Conservation (phyloP, 805 yeast genomes). For the Saturnispora quitensis region DNA sequence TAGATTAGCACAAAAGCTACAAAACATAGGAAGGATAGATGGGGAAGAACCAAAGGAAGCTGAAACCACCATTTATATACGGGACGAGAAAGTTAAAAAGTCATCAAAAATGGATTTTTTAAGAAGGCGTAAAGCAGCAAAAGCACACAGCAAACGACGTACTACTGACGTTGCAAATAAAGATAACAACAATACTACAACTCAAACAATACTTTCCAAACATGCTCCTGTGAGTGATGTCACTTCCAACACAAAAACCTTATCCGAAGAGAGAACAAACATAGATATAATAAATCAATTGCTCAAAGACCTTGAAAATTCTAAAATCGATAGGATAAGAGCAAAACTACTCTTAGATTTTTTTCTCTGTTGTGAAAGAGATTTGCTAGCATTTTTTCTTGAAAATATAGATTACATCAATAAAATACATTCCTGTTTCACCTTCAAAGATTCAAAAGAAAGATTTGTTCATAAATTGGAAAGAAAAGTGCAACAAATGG, state of each 20-base stretch:
- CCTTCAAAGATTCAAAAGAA: background rate
- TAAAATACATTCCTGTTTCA: background rate
- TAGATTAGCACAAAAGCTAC: constrained; percentile 21
- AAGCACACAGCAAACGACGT: background rate
- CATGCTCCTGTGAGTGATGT: background rate
- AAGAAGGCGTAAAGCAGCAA: background rate
- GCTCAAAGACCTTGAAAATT: background rate
- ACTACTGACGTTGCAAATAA: background rate
- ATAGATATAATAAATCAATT: background rate
- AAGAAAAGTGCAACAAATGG: background rate
- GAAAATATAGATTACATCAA: background rate
- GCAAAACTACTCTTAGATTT: constrained; percentile 10
- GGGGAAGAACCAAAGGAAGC: background rate
- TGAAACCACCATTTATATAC: background rate
- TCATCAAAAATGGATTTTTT: background rate
- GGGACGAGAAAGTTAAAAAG: background rate
- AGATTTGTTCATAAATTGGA: background rate
- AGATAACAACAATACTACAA: background rate
- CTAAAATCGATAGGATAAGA: constrained; percentile 16
- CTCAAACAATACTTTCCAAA: background rate
- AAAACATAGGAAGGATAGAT: background rate
- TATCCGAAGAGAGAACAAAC: background rate
- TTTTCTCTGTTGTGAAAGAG: constrained; percentile 1
- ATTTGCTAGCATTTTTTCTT: background rate
- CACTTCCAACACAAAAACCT: background rate